Base-by-base conservation (phyloP, 1,139 yeast species). In the Taphrina pruni region DNA sequence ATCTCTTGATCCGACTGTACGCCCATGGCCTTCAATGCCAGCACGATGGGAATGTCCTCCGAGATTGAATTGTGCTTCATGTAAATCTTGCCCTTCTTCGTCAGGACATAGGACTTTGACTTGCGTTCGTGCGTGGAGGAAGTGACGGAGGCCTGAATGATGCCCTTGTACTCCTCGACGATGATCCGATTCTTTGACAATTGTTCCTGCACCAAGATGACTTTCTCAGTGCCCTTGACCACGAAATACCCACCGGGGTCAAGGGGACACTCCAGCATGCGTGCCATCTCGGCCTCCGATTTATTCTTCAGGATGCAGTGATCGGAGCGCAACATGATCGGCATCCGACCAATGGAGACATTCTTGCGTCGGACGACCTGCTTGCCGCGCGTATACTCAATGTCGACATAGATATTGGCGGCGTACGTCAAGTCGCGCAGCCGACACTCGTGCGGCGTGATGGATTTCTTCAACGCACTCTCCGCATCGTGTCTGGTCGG, bases 221-320 rank as follows among this genome's bases (percentile, higher is more conserved):
- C 99, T 78, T 94, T 94, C 78, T 94, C 99, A 0, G 99, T 94
- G 78, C 99, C 99, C 77, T 94, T 94, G 60, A 94, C 98, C 75
- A 94, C 89, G 75, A 94, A 94, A 77, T 94, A 94, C 74, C 99
- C 99, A 79, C 99, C 99, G 5, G 99, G 99, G 79, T 94, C 99
- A 67, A 94, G 82, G 0, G 99, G 99, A 79, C 99, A 95, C 79
- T 94, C 99, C 75, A 90, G 89, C 75, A 90, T 83, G 55, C 81
- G 81, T 0, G 99, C 97, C 98, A 95, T 94, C 75, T 86, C 88
- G 60, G 82, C 79, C 74, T 93, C 97, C 68, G 86, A 82, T 69
- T 89, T 87, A 32, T 92, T 96, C 74, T 87, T 87, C 72, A 94
- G 81, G 60, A 90, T 87, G 83, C 99, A 94, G 78, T 91, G 90